Conservation (phyloP, 2,329 filamentous ascomycete genomes). For the Penicillium verrucosum region DNA sequence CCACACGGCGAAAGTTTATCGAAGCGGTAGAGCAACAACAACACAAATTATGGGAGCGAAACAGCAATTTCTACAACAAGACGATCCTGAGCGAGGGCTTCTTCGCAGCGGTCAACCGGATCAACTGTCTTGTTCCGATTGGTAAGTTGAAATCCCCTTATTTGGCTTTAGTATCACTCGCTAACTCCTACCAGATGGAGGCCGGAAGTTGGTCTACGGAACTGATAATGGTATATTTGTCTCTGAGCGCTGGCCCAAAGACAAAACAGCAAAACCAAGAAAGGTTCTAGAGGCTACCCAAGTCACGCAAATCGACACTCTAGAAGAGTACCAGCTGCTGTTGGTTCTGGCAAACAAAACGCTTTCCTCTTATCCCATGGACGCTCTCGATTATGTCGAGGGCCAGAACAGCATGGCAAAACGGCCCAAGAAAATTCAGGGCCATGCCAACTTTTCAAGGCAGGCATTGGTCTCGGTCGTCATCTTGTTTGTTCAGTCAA, state of each 20-base stretch:
- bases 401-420: conserved; percentile 69
- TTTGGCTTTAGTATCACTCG: not conserved
- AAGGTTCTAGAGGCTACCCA: conserved; percentile 80
- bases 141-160: conserved; percentile 53
- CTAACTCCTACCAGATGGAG: conserved; percentile 64
- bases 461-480: conserved; percentile 87
- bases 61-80: conserved; percentile 67
- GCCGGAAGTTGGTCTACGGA: conserved; percentile 88
- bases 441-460: conserved; percentile 98
- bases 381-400: conserved; percentile 81
- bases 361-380: conserved; percentile 80
- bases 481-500: conserved; percentile 97
- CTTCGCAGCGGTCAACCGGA: conserved; percentile 81
- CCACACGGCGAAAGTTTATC: conserved; percentile 92
- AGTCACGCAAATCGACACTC: conserved; percentile 91
- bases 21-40: conserved; percentile 92
- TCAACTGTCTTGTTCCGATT: conserved; percentile 92
- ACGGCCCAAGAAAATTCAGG: conserved; percentile 91
- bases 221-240: conserved; percentile 93
- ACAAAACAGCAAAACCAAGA: conserved; percentile 67
- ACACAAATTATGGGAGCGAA: conserved; percentile 71
- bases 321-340: conserved; percentile 91
- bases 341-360: conserved; percentile 92
- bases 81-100: conserved; percentile 76
- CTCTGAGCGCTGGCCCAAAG: conserved; percentile 84